Conservation (phyloP, 1,284 basidiomycete genomes). For the Apiotrichum siamense region DNA sequence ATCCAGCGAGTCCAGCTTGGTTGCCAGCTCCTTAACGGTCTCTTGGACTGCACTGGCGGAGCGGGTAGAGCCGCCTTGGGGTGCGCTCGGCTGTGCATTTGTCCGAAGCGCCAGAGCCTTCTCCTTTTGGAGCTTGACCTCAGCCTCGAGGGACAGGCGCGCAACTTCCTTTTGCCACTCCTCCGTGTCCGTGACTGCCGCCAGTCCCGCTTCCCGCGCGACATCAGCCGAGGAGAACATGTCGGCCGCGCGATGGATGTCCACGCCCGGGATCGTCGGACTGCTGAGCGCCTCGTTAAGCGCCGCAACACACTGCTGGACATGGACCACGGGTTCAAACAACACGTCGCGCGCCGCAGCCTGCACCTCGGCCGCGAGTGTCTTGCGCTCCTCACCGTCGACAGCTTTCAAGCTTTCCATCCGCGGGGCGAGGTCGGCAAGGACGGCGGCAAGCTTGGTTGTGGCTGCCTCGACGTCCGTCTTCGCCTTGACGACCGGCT, state of each 20-base stretch:
- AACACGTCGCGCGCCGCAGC: background rate
- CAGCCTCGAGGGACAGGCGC: constrained; percentile 2
- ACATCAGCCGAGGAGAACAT: constrained; percentile 14
- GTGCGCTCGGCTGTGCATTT: background rate
- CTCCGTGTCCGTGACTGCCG: constrained; percentile 1
- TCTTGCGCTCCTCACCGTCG: background rate
- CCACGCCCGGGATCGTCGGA: background rate
- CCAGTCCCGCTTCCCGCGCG: constrained; percentile 10
- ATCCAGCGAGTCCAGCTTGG: constrained; percentile 24
- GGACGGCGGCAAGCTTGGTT: background rate
- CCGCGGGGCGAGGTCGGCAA: background rate
- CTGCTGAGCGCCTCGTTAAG: constrained; percentile 11
- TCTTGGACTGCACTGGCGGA: background rate
- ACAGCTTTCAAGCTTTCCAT: background rate
- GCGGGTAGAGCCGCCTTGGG: background rate
- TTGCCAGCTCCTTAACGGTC: constrained; percentile 14
- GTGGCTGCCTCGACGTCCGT: background rate
- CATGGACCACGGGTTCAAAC: background rate
- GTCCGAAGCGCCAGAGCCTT: background rate
- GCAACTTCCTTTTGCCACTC: constrained; percentile 7
- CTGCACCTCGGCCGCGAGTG: background rate
- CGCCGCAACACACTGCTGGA: constrained; percentile 1
- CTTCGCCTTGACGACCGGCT: constrained; percentile 5
- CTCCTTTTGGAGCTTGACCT: background rate
- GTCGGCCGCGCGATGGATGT: constrained; percentile 9